Base-by-base conservation (phyloP, 495 filamentous ascomycete species). In the Aspergillus hancockii region DNA sequence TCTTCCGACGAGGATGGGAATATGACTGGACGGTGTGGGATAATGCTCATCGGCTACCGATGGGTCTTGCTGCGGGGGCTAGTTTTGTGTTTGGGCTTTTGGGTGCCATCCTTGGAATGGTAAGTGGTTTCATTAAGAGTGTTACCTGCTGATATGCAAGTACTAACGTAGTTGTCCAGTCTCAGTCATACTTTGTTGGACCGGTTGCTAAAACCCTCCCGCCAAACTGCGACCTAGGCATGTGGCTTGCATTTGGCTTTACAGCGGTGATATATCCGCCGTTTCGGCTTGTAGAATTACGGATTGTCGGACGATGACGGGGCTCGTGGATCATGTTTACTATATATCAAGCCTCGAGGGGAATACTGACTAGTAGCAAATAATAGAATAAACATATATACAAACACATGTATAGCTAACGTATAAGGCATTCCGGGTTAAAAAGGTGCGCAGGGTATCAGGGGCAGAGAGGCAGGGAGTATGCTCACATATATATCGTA, bases 71-170 rank as follows among this genome's bases (percentile, higher is more conserved):
- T 3, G 86, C 86, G 6, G 58, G 85, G 40, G 60, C 67, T 0
- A 76, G 84, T 9, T 88, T 87, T 62, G 54, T 84, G 18, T 57
- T 88, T n/a, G 86, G 85, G 0, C 88, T 85, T 85, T 75, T 72
- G 2, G 86, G 86, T 0, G 82, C 84, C 0, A 76, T 88, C 30
- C 63, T 89, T 12, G 82, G 81, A 30, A 88, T 88, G 85, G 74
- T 77, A 50, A 81, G 88, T 71, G 68, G 75, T 12, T 88, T 79
- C 73, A 88, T 78, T 62, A 64, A 80, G 21, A 2, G 0, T 47
- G 81, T 4, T 77, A 79, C 6, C 81, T 83, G 0, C 75, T 89
- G 21, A 81, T 23, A 10, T 52, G 7, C 25, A 7, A 28, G 25
- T 7, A 41, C 38, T 41, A 41, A 41, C 38, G 7, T 41, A n/a